A percentile compares a stretch with the other conserved stretches of the same genome.
These are phyloP conservation scores for Penicillium chermesinum DNA, from an alignment of 495 filamentous ascomycete species.

Conservation along the genomic window DNA sequence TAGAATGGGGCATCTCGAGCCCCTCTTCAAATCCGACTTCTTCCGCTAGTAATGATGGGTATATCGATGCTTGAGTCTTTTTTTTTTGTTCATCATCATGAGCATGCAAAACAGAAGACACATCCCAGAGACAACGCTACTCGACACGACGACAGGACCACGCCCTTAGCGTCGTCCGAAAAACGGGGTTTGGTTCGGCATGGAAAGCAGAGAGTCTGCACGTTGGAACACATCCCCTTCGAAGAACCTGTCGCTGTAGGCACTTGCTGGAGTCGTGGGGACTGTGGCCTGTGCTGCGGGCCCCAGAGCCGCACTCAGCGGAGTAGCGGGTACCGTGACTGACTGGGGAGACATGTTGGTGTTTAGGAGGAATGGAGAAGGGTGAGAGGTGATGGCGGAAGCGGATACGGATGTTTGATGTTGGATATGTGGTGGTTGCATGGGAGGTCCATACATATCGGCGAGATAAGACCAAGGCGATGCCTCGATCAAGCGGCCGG, in stretches of 20 bases:
- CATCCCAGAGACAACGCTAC: too few species aligned
- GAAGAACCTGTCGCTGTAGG: constrained; percentile 60
- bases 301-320: constrained; percentile 79
- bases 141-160: too few species aligned
- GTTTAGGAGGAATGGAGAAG: constrained; percentile 26
- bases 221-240: constrained; percentile 68
- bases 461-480: constrained; percentile 68
- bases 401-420: constrained; percentile 33
- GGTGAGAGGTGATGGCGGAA: constrained; percentile 19
- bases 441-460: constrained; percentile 41
- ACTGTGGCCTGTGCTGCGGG: constrained; percentile 87
- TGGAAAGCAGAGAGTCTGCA: constrained; percentile 63
- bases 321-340: constrained; percentile 54
- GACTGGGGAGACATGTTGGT: constrained; percentile 37
- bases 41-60: not conserved
- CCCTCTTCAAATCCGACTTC: not conserved
- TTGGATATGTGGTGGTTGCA: constrained; percentile 30
- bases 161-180: constrained; percentile 34
- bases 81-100: not conserved
- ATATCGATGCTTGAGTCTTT: not conserved
- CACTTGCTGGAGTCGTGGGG: constrained; percentile 70
- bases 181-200: constrained; percentile 44
- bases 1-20: not conserved
- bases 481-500: constrained; percentile 62
- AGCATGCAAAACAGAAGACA: not conserved